These are phyloP conservation scores for Claviceps humidiphila DNA, from an alignment of 2,329 filamentous ascomycete species.

Conservation along the genomic window DNA sequence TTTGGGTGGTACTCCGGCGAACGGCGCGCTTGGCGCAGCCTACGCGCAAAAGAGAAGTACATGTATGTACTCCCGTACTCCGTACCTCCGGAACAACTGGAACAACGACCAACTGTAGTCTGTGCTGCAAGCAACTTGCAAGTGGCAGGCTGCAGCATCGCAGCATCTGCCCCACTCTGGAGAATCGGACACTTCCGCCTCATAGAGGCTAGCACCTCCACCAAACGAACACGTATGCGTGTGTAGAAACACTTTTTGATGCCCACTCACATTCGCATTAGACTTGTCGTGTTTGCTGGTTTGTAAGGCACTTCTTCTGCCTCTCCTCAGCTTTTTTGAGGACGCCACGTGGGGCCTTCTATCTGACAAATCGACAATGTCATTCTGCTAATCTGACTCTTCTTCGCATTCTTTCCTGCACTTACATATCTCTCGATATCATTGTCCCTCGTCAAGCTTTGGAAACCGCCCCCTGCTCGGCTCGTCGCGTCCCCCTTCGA, in stretches of 20 bases:
- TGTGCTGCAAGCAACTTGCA: neutral
- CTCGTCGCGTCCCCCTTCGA: neutral
- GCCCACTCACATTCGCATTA: neutral
- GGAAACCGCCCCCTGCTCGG: constrained; percentile 1
- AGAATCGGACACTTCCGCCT: constrained; percentile 3
- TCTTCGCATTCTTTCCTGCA: neutral
- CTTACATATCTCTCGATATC: neutral
- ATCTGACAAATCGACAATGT: constrained; percentile 19
- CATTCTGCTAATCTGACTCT: constrained; percentile 5
- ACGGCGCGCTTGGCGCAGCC: neutral
- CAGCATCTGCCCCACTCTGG: constrained; percentile 1
- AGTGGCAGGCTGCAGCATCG: neutral
- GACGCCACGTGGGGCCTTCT: constrained; percentile 20
- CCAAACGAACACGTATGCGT: constrained; percentile 13
- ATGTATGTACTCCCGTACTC: too few relatives aligned
- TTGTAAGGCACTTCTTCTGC: neutral
- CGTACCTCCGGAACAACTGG: neutral
- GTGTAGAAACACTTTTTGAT: constrained; percentile 11
- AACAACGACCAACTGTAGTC: neutral
- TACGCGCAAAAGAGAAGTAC: neutral
- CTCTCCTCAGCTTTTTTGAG: constrained; percentile 9
- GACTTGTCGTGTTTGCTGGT: neutral
- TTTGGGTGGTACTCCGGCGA: neutral
- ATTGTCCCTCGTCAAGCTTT: neutral
- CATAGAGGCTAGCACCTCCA: constrained; percentile 7